Evolutionary conservation across 768 basidiomycete genomes (phyloP), one percentile per base, ranked within the genome.

Genomic region (Dictyophora rubrovolvata): DNA sequence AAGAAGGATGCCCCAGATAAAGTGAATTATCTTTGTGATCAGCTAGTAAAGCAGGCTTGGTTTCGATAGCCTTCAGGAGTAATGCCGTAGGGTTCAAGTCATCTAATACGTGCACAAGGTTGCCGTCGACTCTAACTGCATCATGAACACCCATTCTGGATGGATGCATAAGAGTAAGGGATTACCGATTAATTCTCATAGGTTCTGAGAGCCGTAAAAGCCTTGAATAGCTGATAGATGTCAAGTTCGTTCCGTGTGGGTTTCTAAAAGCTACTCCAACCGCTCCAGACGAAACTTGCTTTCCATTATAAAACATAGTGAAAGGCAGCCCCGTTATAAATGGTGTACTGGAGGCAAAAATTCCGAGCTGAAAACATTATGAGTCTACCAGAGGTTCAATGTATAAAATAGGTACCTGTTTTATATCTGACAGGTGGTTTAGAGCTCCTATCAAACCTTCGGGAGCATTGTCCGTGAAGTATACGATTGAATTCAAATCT

Each of bases 261-360:
- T 54, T 58, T 51, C 61, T 58, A 23, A 85, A 62, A 0, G 80
- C 86, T 6, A 92, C 59, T 0, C 88, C 89, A 11, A 90, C 79
- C 3, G 87, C 87, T 7, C 89, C 89, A 7, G 78, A 73, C 0
- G 79, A 82, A 57, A 77, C 69, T 22, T 88, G 76, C 1, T 75
- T 66, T 37, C 74, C 71, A 53, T 85, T 79, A 60, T 77, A 69
- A 60, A 89, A 82, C 10, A 91, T 72, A 0, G 89, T 90, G 28
- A 85, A 79, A 0, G 84, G 83, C 18, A 85, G 72, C 14, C 88
- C 89, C 1, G 87, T 90, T 5, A 88, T 71, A 67, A 91, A 91
- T 0, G 88, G 87, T 1, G 89, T 91, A 1, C 87, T 84, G 0
- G 87, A 75, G 0, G 83, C 85, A 20, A 86, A 69, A 18, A 90